Evolutionary conservation across 1,284 basidiomycete genomes (phyloP), one percentile per base, ranked within the genome.

Genomic region (Coniferiporia weirii): DNA sequence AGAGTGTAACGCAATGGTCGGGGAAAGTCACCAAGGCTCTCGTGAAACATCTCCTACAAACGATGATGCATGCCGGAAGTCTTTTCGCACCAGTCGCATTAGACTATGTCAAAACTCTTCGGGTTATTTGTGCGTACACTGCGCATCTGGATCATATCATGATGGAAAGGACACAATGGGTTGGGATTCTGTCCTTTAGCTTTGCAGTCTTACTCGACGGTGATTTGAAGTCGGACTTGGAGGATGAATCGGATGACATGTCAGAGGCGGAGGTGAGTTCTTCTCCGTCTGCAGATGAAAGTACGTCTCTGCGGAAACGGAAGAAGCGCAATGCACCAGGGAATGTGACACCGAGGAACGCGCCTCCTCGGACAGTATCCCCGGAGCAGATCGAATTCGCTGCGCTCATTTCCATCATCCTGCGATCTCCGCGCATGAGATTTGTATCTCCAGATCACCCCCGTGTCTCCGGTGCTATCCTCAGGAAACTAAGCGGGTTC

Each of bases 31-130:
- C 82, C 48, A 81, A 78, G 52, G 71, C 79, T 3, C 66, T 95
- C 40, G 73, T 92, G 54, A 75, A 76, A 3, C 91, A 95, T 69
- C 76, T 97, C 56, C 72, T 78, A 3, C 80, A 85, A 58, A 80
- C 80, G 60, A 78, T 93, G 60, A 75, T 84, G 10, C 70, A 83
- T 64, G 73, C 79, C 10, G 78, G 79, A 27, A 66, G 79, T 0
- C 75, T 96, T 8, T 79, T 89, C 54, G 68, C 76, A 6, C 83
- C 85, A 0, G 79, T 94, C 4, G 84, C 89, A 2, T 72, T 92
- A 61, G 85, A 94, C 69, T 97, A 94, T 69, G 77, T 88, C 61
- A 94, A 95, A 69, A 80, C 89, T 0, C 76, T 96, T 38, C 81
- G 83, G 45, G 76, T 76, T 51, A 69, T 91, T 2, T 75, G 93